Evolutionary conservation across 805 yeast species (phyloP), one percentile per base, ranked within the genome.

Genomic region (Saturnispora bothae): DNA sequence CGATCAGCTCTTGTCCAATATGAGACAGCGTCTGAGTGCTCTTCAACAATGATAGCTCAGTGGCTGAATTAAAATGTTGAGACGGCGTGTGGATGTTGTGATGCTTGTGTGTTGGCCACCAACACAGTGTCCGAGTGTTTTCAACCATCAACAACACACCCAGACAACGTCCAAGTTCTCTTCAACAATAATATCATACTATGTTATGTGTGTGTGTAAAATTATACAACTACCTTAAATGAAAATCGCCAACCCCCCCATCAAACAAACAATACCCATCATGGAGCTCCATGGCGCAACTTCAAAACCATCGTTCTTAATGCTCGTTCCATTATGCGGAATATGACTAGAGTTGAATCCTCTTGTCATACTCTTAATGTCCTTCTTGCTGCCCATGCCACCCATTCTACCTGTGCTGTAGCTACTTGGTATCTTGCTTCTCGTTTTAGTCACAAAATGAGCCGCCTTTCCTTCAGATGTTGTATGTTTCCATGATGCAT

Each of bases 21-120:
- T 92, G 96, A 71, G 95, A 48, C 89, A 88, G 53, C 66, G 97
- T 42, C 66, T 89, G 33, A 77, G 69, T 50, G 96, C 96, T 0
- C 61, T 89, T 43, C 96, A 89, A 54, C 71, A 69, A 38, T 75
- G 36, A 30, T 4, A 9, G 14, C n/a, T n/a, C n/a, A n/a, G n/a
- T n/a, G n/a, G n/a, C n/a, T n/a, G n/a, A n/a, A n/a, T n/a, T n/a
- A n/a, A n/a, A n/a, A n/a, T n/a, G n/a, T n/a, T n/a, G n/a, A n/a
- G n/a, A n/a, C n/a, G n/a, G n/a, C n/a, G n/a, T n/a, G n/a, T n/a
- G n/a, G n/a, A n/a, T n/a, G n/a, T 22, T 22, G 25, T 28, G 15
- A 10, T 28, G 31, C 15, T 28, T 28, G 7, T 15, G 18, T 28
- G 31, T 28, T n/a, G n/a, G n/a, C n/a, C n/a, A n/a, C n/a, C n/a